Evolutionary conservation across 2,329 filamentous ascomycete species (phyloP), one percentile per base, ranked within the genome.

Genomic region (Neoarthrinium moseri): DNA sequence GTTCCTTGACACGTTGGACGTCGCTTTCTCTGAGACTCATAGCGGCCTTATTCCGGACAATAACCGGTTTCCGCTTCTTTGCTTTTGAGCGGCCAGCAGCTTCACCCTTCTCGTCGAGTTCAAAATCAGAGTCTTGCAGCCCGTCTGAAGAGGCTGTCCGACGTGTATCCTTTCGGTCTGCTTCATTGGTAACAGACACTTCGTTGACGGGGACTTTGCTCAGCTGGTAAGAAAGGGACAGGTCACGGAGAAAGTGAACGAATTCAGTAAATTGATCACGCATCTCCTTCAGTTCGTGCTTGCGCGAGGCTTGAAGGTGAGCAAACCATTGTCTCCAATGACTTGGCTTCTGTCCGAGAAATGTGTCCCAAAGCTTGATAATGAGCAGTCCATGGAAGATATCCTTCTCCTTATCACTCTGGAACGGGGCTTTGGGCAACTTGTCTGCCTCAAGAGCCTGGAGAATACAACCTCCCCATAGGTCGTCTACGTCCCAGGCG

Each of bases 1-100:
- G 79, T 45, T 79, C 72, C 46, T 72, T 64, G 4, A 75, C 61
- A 43, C 81, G 77, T n/a, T 67, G 64, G 43, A 70, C 68, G 41
- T 84, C 83, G 44, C 67, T 72, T 39, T 78, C 71, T 54, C 86
- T 78, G 24, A 81, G 68, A 32, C 76, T 69, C 33, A 77, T 69
- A 1, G 77, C 75, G 29, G 71, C 64, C 42, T 71, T 68, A 57
- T 84, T 71, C 29, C 75, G 69, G 8, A 73, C 62, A 15, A 73
- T 62, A 18, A 11, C 22, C 6, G 65, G 66, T 51, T 71, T 67
- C 47, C 71, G 73, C 49, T 71, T 77, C 54, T 70, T 67, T 15
- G 17, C 18, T 7, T 20, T 24, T 8, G 22, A 18, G 17, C 59
- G 47, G n/a, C 51, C 46, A 15, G 57, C 59, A 27, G 50, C 50